Evolutionary conservation across 768 basidiomycete genomes (phyloP).

Genomic region (Pisolithus orientalis): DNA sequence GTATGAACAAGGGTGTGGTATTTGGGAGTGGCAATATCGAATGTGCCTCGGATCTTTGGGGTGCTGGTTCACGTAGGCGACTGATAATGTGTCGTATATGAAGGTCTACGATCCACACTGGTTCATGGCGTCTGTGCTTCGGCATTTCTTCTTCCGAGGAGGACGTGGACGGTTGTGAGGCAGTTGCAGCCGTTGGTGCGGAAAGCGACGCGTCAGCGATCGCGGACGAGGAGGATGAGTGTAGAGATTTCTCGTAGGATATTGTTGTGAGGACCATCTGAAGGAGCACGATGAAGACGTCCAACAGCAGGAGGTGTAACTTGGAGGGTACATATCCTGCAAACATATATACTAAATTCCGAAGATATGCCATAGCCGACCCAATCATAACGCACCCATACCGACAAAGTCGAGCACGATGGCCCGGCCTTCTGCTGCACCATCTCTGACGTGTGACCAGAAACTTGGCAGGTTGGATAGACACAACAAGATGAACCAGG

Average conservation of each 20-base stretch:
- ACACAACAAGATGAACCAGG: constrained; percentile 56
- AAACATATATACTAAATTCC: neutral
- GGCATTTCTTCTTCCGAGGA: constrained; percentile 19
- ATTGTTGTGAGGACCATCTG: constrained; percentile 62
- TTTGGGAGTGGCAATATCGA: constrained; percentile 52
- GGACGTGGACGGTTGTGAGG: constrained; percentile 15
- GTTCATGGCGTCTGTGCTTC: constrained; percentile 20
- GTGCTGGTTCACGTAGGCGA: constrained; percentile 52
- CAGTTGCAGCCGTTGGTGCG: constrained; percentile 20
- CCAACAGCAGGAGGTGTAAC: constrained; percentile 58
- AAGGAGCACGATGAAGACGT: constrained; percentile 60
- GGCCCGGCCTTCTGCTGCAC: constrained; percentile 50
- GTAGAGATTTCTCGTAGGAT: constrained; percentile 53
- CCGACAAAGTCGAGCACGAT: constrained; percentile 77
- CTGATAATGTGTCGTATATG: constrained; percentile 46
- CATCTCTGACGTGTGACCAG: constrained; percentile 53
- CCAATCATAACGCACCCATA: constrained; percentile 45
- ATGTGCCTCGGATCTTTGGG: constrained; percentile 24
- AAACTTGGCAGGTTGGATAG: constrained; percentile 53
- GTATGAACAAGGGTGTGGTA: constrained; percentile 49
- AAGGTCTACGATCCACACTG: constrained; percentile 58
- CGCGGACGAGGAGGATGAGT: constrained; percentile 33
- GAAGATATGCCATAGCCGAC: neutral
- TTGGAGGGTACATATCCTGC: constrained; percentile 59
- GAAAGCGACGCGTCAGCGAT: constrained; percentile 36